phyloP scores from a whole-genome alignment of 305 asterid species.

The Rubia peregrina region DNA sequence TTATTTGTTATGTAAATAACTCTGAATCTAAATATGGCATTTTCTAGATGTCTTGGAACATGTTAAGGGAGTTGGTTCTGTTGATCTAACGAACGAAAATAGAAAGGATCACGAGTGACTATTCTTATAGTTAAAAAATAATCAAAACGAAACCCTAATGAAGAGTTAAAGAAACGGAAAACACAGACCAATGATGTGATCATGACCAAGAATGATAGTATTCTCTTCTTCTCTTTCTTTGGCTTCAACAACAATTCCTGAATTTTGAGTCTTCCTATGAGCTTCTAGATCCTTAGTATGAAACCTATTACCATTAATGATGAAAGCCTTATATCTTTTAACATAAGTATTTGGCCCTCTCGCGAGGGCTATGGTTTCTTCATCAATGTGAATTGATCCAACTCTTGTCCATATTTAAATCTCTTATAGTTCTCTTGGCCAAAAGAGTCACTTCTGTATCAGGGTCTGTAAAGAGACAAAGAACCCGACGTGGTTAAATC shows the following conservation, averaged over 20 bases:
- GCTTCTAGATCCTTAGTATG: not conserved
- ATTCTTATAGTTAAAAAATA: too few species aligned
- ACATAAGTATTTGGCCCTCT: not conserved
- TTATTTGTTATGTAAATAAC: too few species aligned
- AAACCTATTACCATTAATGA: not conserved
- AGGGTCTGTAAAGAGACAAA: constrained; percentile 49
- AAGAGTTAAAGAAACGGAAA: too few species aligned
- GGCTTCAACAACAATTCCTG: not conserved
- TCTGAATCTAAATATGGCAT: too few species aligned
- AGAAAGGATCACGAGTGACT: too few species aligned
- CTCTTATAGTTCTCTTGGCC: constrained; percentile 88
- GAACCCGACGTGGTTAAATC: constrained; percentile 15
- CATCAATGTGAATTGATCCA: not conserved
- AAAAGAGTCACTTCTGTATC: constrained; percentile 80
- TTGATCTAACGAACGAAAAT: too few species aligned
- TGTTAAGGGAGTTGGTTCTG: too few species aligned
- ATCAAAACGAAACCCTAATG: too few species aligned
- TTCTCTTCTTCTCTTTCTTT: not conserved
- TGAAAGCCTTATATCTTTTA: not conserved
- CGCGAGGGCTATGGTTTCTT: not conserved
- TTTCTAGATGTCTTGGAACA: too few species aligned
- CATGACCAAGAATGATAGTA: too few species aligned
- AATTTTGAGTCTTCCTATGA: not conserved
- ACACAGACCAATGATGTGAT: too few species aligned
- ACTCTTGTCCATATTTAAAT: too few species aligned